Evolutionary conservation across 495 filamentous ascomycete genomes (phyloP).

Genomic region (Penicilliopsis zonata): DNA sequence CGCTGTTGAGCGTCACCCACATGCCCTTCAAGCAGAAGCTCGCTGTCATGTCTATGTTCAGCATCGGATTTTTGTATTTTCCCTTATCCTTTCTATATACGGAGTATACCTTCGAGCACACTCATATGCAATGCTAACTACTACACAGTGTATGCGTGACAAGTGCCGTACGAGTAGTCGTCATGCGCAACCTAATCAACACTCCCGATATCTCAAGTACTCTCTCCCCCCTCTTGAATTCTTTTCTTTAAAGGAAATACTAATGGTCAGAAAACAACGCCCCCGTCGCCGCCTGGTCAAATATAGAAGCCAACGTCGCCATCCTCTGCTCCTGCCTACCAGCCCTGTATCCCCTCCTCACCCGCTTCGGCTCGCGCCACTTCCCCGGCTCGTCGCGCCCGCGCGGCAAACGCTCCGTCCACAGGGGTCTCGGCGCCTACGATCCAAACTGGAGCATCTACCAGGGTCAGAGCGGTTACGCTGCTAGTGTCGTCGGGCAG

Average conservation of each 20-base stretch:
- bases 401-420: conserved; percentile 2
- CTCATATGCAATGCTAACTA: too few species aligned
- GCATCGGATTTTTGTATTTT: conserved; percentile 34
- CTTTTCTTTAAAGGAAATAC: neutral
- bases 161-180: conserved; percentile 19
- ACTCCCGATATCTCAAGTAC: conserved; percentile 14
- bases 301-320: conserved; percentile 67
- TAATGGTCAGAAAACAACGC: conserved; percentile 26
- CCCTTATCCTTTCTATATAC: neutral
- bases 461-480: conserved; percentile 8
- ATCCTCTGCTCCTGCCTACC: conserved; percentile 80
- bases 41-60: conserved; percentile 30
- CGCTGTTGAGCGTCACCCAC: conserved; percentile 22
- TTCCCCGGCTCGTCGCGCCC: conserved; percentile 6
- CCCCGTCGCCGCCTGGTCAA: conserved; percentile 55
- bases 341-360: conserved; percentile 65
- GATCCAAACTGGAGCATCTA: conserved; percentile 13
- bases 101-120: too few species aligned
- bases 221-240: neutral
- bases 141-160: conserved; percentile 25
- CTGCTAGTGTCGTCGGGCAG: conserved; percentile 14
- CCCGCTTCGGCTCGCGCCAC: conserved; percentile 49
- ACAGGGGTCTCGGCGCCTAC: conserved; percentile 10
- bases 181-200: conserved; percentile 6
- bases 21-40: conserved; percentile 28